phyloP scores from a whole-genome alignment of 2,329 filamentous ascomycete genomes.

The Arthrinium phaeospermum region DNA sequence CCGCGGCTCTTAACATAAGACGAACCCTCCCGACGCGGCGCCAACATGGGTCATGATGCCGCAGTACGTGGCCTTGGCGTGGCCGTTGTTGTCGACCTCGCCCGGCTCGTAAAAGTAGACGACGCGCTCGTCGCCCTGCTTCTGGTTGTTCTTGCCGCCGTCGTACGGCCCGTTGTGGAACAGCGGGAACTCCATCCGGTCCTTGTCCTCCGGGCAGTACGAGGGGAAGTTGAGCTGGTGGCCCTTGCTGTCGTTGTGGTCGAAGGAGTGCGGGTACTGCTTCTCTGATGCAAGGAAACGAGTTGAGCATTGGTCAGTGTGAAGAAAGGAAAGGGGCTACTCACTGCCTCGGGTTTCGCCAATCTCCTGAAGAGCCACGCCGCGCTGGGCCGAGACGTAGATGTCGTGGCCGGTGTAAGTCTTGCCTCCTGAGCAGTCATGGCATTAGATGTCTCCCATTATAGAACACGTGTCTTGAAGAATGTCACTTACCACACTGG shows the following conservation, averaged over 20 bases:
- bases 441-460: not conserved
- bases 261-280: not conserved
- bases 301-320: too few species aligned
- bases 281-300: not conserved
- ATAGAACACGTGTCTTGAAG: too few species aligned
- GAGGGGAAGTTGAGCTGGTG: not conserved
- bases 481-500: too few species aligned
- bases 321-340: too few species aligned
- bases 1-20: not conserved
- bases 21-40: not conserved
- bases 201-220: constrained; percentile 5
- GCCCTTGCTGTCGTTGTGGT: constrained; percentile 11
- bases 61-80: not conserved
- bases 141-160: not conserved
- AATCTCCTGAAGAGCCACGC: not conserved
- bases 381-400: not conserved
- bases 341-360: not conserved
- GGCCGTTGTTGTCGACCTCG: constrained; percentile 3
- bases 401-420: not conserved
- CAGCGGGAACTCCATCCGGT: not conserved
- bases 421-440: not conserved
- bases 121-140: not conserved
- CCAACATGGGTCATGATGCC: constrained; percentile 1
- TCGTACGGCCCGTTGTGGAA: not conserved
- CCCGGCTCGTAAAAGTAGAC: constrained; percentile 5